Evolutionary conservation across 2,329 filamentous ascomycete species (phyloP).

Genomic region (Stylonectria norvegica): DNA sequence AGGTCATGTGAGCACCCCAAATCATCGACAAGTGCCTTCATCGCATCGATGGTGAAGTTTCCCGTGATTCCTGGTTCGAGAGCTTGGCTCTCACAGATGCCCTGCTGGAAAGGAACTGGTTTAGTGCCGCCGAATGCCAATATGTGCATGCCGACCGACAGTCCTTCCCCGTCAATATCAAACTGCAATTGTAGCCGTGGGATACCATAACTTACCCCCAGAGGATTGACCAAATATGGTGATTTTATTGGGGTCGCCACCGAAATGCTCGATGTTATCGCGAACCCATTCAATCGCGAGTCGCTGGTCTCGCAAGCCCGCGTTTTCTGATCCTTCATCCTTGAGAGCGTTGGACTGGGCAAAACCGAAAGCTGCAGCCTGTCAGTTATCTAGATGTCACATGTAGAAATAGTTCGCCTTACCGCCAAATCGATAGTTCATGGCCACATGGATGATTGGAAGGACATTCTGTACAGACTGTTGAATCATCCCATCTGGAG

Average conservation of each 20-base stretch:
- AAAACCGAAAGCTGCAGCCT: conserved; percentile 27
- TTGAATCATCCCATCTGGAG: conserved; percentile 44
- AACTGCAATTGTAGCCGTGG: not conserved
- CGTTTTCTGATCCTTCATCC: conserved; percentile 34
- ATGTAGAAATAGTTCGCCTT: conserved; percentile 1
- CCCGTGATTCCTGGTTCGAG: conserved; percentile 50
- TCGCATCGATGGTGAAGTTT: conserved; percentile 47
- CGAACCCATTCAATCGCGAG: conserved; percentile 41
- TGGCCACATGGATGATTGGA: conserved; percentile 33
- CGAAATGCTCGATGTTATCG: conserved; percentile 46
- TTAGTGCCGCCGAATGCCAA: conserved; percentile 44
- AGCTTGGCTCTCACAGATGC: conserved; percentile 45
- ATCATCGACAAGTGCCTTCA: conserved; percentile 38
- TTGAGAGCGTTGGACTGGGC: conserved; percentile 22
- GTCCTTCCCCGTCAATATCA: conserved; percentile 25
- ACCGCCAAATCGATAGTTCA: conserved; percentile 33
- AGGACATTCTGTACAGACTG: conserved; percentile 42
- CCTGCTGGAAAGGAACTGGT: conserved; percentile 43
- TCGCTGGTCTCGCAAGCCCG: conserved; percentile 53
- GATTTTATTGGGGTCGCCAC: conserved; percentile 46
- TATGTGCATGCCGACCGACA: conserved; percentile 45
- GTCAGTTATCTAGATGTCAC: not conserved
- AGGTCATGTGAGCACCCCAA: conserved; percentile 43
- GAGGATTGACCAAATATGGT: conserved; percentile 33
- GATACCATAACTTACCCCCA: conserved; percentile 18